phyloP scores from a whole-genome alignment of 1,284 basidiomycete species.

The Heterobasidion irregulare region DNA sequence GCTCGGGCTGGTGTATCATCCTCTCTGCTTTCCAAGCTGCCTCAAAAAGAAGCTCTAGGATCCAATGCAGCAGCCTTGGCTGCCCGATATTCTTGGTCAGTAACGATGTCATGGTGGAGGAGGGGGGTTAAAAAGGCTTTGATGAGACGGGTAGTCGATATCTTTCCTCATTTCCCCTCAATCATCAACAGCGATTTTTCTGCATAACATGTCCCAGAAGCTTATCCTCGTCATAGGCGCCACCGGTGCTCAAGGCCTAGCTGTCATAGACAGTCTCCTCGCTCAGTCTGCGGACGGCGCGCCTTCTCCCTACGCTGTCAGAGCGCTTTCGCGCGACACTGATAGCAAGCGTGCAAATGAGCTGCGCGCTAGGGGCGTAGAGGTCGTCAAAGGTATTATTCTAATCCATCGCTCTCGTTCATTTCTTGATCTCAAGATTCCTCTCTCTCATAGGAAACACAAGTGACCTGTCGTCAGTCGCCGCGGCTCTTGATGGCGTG shows the following conservation, averaged over 20 bases:
- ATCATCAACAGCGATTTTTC: no score
- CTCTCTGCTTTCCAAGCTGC: no score
- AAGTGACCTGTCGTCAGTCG: slow-evolving; percentile 20
- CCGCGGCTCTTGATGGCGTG: slow-evolving; percentile 26
- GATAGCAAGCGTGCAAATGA: slow-evolving; percentile 25
- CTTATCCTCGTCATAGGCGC: slow-evolving; percentile 41
- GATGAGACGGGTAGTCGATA: no score
- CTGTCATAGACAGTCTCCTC: slow-evolving; percentile 33
- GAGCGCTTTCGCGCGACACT: slow-evolving; percentile 35
- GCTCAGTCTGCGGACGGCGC: slow-evolving; percentile 26
- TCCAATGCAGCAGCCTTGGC: no score
- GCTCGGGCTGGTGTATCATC: no score
- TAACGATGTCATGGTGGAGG: no score
- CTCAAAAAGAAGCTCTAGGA: no score
- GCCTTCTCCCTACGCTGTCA: slow-evolving; percentile 35
- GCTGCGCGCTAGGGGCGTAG: slow-evolving; percentile 28
- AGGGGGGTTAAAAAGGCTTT: no score
- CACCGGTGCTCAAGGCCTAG: slow-evolving; percentile 38
- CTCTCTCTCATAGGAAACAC: neutral
- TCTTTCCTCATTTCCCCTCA: no score
- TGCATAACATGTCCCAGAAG: slow-evolving; percentile 14
- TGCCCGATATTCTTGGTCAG: no score
- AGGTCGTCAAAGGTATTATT: slow-evolving; percentile 29
- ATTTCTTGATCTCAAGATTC: neutral
- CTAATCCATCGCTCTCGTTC: neutral